Base-by-base conservation (phyloP, 2,329 filamentous ascomycete genomes). In the Niveomyces coronatus region DNA sequence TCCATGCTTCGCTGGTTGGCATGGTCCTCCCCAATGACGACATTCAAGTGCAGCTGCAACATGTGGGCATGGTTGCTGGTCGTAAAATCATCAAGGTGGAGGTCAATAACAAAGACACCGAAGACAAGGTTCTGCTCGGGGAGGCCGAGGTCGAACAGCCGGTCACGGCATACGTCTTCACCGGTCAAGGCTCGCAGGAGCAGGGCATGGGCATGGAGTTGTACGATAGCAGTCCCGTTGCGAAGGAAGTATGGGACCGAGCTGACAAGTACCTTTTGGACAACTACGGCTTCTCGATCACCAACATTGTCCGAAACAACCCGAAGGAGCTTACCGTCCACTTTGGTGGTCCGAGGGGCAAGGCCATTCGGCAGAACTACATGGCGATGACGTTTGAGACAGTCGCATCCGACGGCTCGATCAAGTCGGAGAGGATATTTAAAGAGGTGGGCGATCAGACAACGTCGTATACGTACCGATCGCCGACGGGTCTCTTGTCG, bases 361-460 rank as follows among this genome's bases (percentile, higher is more conserved):
- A 96, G 68, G 87, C 86, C 36, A 98, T 98, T 51, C 86, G 91
- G 46, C 83, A 94, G 57, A 98, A 98, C 65, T 98, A 98, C 71
- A 96, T 96, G 83, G 81, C 89, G 43, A 98, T 98, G 91, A 96
- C 89, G 33, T 98, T 96, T 63, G 91, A 98, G 69, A 93, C 89
- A n/a, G 87, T 98, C 37, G 83, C 82, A 42, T 68, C 85, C 2
- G 91, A 98, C 59, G 91, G 91, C 18, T 77, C 77, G 24, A 87
- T 94, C 68, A 96, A 95, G 65, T 95, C 91, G 0, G 91, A 98
- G 71, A 94, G 89, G 66, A 98, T 98, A 57, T 98, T 98, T 76
- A 96, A 98, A 70, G 88, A 94, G 54, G 88, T 98, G 52, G 76
- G 82, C 53, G 91, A 96, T 65, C 81, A 73, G 56, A 96, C 89